Conservation (phyloP, 2,329 filamentous ascomycete species). For the Leptographium galeiforme region DNA sequence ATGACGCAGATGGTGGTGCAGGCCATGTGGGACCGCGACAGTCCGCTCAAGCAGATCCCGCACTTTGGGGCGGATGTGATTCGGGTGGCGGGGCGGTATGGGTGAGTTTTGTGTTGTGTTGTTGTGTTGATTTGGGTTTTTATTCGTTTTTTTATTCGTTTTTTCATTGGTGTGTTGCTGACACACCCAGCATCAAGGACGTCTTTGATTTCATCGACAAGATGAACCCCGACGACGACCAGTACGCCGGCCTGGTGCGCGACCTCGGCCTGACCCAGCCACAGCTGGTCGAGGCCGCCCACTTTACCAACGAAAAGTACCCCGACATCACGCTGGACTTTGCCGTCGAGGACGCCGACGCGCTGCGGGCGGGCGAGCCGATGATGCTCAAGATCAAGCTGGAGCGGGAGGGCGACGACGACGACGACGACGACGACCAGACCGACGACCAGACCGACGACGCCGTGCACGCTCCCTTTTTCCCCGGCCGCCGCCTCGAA, state of each 20-base stretch:
- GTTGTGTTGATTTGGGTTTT: not conserved
- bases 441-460: constrained; percentile 67
- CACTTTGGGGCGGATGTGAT: constrained; percentile 79
- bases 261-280: constrained; percentile 65
- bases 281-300: constrained; percentile 78
- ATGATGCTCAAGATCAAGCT: constrained; percentile 75
- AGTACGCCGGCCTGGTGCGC: constrained; percentile 66
- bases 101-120: constrained; percentile 36
- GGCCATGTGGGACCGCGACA: constrained; percentile 97
- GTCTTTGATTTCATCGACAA: constrained; percentile 98
- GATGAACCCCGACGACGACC: constrained; percentile 92
- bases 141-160: not conserved
- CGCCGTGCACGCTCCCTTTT: constrained; percentile 90
- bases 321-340: constrained; percentile 90
- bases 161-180: constrained; percentile 14
- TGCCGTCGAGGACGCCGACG: constrained; percentile 67
- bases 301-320: constrained; percentile 93
- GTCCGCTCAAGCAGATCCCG: constrained; percentile 92
- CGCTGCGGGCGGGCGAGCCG: constrained; percentile 66
- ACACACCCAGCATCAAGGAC: constrained; percentile 59
- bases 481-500: constrained; percentile 81
- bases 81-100: constrained; percentile 66
- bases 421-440: constrained; percentile 39
- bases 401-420: constrained; percentile 47
- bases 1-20: constrained; percentile 99